A percentile compares a stretch with the other conserved stretches of the same genome.
phyloP scores from a whole-genome alignment of 768 basidiomycete genomes.

The Symmetrospora coprosmae region DNA sequence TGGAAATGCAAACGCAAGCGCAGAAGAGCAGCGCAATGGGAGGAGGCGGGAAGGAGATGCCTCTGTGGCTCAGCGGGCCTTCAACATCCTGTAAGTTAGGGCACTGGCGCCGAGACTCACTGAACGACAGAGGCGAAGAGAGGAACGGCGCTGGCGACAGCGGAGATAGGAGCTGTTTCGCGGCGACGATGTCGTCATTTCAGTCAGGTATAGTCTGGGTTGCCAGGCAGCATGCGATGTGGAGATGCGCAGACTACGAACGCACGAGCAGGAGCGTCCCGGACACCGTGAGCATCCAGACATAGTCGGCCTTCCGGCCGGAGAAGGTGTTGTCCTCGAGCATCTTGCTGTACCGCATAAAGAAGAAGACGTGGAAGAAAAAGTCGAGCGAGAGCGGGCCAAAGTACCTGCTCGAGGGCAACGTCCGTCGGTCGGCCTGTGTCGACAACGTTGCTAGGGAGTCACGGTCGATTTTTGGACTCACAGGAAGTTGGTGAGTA shows the following conservation, averaged over 20 bases:
- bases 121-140: constrained; percentile 41
- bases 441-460: too few species aligned
- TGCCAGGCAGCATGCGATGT: not conserved
- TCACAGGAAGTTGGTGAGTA: constrained; percentile 27
- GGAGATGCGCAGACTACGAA: constrained; percentile 23
- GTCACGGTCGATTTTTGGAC: too few species aligned
- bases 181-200: too few species aligned
- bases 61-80: not conserved
- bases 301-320: constrained; percentile 79
- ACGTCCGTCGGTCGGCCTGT: too few species aligned
- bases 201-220: too few species aligned
- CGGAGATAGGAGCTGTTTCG: constrained; percentile 29
- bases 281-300: constrained; percentile 79
- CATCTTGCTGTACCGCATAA: constrained; percentile 95
- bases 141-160: constrained; percentile 44
- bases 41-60: too few species aligned
- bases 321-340: constrained; percentile 92
- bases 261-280: constrained; percentile 71
- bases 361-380: constrained; percentile 95
- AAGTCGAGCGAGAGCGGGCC: constrained; percentile 85
- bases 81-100: too few species aligned
- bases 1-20: constrained; percentile 63
- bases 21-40: not conserved
- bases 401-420: too few species aligned
- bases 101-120: not conserved